Percentiles rank a stretch among this genome's conserved stretches.
Conservation (phyloP, 2,329 filamentous ascomycete genomes). For the Verticillium tricorpus region DNA sequence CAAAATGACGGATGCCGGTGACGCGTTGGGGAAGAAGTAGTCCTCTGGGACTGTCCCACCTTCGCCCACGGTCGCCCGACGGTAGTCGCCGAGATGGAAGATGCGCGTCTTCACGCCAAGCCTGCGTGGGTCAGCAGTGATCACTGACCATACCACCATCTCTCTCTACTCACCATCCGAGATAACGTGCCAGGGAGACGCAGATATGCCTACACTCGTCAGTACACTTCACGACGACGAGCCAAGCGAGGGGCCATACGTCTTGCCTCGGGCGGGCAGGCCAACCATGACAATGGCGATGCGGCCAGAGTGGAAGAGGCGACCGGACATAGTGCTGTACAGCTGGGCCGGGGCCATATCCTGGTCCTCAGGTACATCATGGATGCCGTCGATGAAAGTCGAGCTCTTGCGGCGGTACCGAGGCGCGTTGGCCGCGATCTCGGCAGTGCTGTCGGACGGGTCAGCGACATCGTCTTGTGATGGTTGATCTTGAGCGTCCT, state of each 20-base stretch:
- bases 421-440: conserved; percentile 86
- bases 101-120: conserved; percentile 96
- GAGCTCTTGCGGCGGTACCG: conserved; percentile 89
- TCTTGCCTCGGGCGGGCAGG: conserved; percentile 91
- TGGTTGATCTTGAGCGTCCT: background rate
- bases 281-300: conserved; percentile 98
- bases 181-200: conserved; percentile 88
- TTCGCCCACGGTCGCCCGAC: conserved; percentile 81
- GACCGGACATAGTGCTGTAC: conserved; percentile 96
- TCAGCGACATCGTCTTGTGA: background rate
- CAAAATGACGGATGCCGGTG: conserved; percentile 84
- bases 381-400: conserved; percentile 95
- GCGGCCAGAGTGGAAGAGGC: conserved; percentile 92
- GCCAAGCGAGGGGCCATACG: conserved; percentile 40
- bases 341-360: conserved; percentile 91
- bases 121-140: conserved; percentile 38
- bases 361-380: conserved; percentile 78
- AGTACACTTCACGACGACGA: conserved; percentile 1
- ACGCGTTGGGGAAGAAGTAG: conserved; percentile 96
- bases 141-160: too few relatives aligned
- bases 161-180: conserved; percentile 64
- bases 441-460: conserved; percentile 65
- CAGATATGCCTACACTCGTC: conserved; percentile 69
- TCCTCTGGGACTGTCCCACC: conserved; percentile 87
- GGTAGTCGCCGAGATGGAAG: conserved; percentile 95